phyloP scores from a whole-genome alignment of 2,329 filamentous ascomycete species.

The Emergomyces africanus region DNA sequence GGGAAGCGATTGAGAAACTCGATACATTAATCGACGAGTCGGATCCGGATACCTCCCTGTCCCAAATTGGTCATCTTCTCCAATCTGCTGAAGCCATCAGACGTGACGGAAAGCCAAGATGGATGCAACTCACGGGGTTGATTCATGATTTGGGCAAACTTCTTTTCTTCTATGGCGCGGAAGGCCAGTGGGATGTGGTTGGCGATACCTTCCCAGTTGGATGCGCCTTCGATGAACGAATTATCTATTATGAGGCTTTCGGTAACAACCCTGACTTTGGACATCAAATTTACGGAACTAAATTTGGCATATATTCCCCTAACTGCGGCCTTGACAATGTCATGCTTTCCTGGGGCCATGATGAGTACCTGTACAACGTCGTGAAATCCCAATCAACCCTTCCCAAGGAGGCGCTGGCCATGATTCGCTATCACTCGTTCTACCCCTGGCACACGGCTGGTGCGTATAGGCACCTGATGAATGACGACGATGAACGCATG shows the following conservation, averaged over 20 bases:
- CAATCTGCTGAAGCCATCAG: conserved; percentile 89
- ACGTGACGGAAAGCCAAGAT: conserved; percentile 42
- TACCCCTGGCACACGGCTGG: conserved; percentile 82
- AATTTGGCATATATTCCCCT: conserved; percentile 65
- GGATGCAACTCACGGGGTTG: conserved; percentile 23
- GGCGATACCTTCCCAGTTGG: conserved; percentile 44
- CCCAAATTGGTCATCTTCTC: conserved; percentile 80
- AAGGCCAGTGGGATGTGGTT: conserved; percentile 88
- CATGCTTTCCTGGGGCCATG: conserved; percentile 72
- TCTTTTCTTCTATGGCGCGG: conserved; percentile 42
- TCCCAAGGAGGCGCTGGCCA: conserved; percentile 70
- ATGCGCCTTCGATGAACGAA: conserved; percentile 47
- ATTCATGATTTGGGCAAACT: conserved; percentile 27
- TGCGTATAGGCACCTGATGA: conserved; percentile 73
- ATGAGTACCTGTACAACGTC: conserved; percentile 55
- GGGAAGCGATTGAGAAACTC: conserved; percentile 87
- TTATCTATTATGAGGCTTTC: conserved; percentile 70
- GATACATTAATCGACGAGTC: conserved; percentile 85
- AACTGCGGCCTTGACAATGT: conserved; percentile 76
- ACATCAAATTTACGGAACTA: conserved; percentile 60
- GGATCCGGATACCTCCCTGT: conserved; percentile 77
- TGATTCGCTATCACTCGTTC: conserved; percentile 89
- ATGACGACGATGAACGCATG: conserved; percentile 67
- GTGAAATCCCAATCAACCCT: conserved; percentile 70
- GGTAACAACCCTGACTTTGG: conserved; percentile 58